Evolutionary conservation across 345 rosid genomes (phyloP), one percentile per base, ranked within the genome.

Genomic region (Populus davidiana): DNA sequence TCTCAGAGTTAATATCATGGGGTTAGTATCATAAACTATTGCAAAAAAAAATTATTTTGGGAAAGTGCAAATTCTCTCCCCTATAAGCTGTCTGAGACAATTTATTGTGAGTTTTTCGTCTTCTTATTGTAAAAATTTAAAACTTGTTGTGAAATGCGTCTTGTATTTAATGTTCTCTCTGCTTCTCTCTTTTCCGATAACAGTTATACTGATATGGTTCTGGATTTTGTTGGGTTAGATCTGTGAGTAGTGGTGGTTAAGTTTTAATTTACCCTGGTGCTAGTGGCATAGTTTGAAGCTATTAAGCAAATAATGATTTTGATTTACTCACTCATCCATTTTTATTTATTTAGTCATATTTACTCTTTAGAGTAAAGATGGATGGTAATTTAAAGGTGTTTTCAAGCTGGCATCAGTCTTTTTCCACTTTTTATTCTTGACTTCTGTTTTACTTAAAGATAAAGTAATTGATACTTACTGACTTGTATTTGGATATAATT

Each of bases 1-100:
- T 84, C 99, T 96, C 81, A 81, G 97, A 80, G 98, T 96, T 82
- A 96, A 96, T 83, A 88, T 96, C 79, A 91, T 96, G 84, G 99
- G 98, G 99, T 96, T 74, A 72, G 88, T 86, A n/a, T 52, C 59
- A 52, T 52, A 52, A 6, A 52, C 59, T 20, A n/a, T 20, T 52
- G 23, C 59, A 5, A 52, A 52, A 33, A 33, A 33, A 33, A 33
- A 25, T 63, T 79, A 73, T 29, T 66, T 75, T 47, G 17, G 5
- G 39, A 56, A 6, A 63, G 59, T 52, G 59, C n/a, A 52, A 1
- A 39, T 52, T 52, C 20, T 52, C 20, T 20, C 18, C n/a, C 23
- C 20, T 52, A 6, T 18, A 20, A 52, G 20, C 6, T 52, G 59
- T 18, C 9, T 20, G 59, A 52, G 2, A 50, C n/a, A 50, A 64